Evolutionary conservation across 768 basidiomycete species (phyloP).

Genomic region (Leccinum aurantiacum): DNA sequence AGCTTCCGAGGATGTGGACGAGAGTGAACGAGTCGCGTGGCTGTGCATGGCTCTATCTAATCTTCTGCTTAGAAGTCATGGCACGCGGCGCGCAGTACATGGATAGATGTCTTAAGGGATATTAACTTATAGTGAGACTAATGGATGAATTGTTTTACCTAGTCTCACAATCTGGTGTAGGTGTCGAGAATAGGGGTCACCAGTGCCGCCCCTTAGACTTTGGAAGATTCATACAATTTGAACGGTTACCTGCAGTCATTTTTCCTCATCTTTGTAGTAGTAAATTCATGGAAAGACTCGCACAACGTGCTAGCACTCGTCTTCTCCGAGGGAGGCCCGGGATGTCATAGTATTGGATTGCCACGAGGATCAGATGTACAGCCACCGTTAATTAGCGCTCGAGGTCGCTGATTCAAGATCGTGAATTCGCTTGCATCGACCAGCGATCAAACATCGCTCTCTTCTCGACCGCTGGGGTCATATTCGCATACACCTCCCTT

Average conservation of each 20-base stretch:
- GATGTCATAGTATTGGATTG: not conserved
- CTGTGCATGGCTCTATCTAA: not conserved
- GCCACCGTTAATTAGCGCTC: not conserved
- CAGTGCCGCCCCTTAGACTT: too few species aligned
- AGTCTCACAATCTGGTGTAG: too few species aligned
- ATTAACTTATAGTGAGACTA: too few species aligned
- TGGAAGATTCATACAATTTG: too few species aligned
- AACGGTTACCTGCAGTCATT: too few species aligned
- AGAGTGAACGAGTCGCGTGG: not conserved
- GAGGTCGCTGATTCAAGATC: not conserved
- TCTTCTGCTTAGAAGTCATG: too few species aligned
- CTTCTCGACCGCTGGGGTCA: not conserved
- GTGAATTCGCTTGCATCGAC: not conserved
- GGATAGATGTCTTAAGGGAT: too few species aligned
- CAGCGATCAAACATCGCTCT: not conserved
- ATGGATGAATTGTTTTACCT: too few species aligned
- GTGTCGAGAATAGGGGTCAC: too few species aligned
- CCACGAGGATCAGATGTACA: not conserved
- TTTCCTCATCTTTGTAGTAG: too few species aligned
- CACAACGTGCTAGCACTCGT: not conserved
- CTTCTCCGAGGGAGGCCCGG: not conserved
- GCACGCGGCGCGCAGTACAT: too few species aligned
- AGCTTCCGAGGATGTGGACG: not conserved
- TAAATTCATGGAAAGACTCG: not conserved
- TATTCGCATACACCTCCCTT: not conserved